Percentiles rank a stretch among this genome's conserved stretches.
Conservation (phyloP, 2,329 filamentous ascomycete genomes). For the Niveomyces coronatus region DNA sequence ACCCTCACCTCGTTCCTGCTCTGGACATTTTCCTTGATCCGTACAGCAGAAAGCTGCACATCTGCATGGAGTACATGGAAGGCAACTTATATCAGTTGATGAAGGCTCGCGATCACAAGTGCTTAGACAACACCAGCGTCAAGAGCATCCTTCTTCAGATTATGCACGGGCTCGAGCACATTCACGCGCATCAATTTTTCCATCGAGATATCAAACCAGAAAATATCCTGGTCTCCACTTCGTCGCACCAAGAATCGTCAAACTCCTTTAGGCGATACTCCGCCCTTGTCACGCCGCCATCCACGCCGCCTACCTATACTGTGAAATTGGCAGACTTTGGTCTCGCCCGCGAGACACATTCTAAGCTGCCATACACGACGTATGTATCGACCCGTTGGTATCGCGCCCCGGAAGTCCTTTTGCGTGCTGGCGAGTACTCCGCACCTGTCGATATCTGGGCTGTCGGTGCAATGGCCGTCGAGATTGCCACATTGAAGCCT, state of each 20-base stretch:
- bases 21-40: constrained; percentile 98
- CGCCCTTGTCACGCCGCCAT: constrained; percentile 83
- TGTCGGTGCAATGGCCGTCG: constrained; percentile 95
- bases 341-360: constrained; percentile 92
- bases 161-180: constrained; percentile 89
- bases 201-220: constrained; percentile 99
- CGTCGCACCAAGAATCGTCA: constrained; percentile 67
- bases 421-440: constrained; percentile 92
- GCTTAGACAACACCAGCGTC: constrained; percentile 77
- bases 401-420: constrained; percentile 84
- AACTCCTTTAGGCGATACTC: constrained; percentile 92
- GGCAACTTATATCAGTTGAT: constrained; percentile 97
- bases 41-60: constrained; percentile 91
- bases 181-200: constrained; percentile 95
- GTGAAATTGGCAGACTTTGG: constrained; percentile 99
- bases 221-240: constrained; percentile 94
- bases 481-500: constrained; percentile 92
- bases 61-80: constrained; percentile 99
- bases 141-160: constrained; percentile 99
- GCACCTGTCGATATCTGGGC: constrained; percentile 98
- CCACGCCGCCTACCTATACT: constrained; percentile 85
- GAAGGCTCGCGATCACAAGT: constrained; percentile 96
- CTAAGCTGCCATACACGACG: constrained; percentile 91
- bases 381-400: constrained; percentile 99
- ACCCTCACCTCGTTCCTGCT: constrained; percentile 90